Percentiles rank a stretch among this genome's conserved stretches.
phyloP scores from a whole-genome alignment of 306 rosid genomes.

The Fragaria vesca region DNA sequence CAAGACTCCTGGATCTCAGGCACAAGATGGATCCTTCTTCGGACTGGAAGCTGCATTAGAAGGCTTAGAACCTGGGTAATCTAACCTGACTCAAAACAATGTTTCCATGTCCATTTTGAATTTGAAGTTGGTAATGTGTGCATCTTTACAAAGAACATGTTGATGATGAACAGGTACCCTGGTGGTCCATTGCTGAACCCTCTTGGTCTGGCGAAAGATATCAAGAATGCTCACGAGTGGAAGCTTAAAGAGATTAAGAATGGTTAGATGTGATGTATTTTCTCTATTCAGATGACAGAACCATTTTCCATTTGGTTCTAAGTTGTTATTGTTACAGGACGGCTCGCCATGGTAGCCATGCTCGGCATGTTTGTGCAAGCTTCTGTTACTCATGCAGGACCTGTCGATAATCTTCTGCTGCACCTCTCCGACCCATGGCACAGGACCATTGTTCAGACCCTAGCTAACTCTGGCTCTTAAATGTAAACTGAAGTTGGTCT shows the following conservation, averaged over 20 bases:
- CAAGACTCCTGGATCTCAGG: conserved; percentile 88
- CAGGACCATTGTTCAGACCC: conserved; percentile 73
- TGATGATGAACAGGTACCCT: conserved; percentile 53
- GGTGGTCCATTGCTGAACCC: conserved; percentile 89
- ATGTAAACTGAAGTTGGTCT: not conserved
- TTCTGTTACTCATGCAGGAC: conserved; percentile 82
- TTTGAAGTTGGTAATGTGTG: not conserved
- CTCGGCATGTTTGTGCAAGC: conserved; percentile 91
- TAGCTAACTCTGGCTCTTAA: conserved; percentile 48
- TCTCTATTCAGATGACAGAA: not conserved
- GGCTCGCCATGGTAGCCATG: conserved; percentile 91
- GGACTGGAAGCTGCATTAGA: conserved; percentile 72
- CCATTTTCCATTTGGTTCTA: not conserved
- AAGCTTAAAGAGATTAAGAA: conserved; percentile 93
- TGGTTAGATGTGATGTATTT: conserved; percentile 38
- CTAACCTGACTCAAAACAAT: not conserved
- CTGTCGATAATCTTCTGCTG: conserved; percentile 85
- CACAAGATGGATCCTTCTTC: conserved; percentile 66
- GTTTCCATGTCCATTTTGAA: not conserved
- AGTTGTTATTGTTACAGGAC: conserved; percentile 40
- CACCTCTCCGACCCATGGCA: conserved; percentile 97
- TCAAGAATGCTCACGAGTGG: conserved; percentile 65
- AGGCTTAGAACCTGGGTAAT: conserved; percentile 95
- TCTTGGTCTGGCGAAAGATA: conserved; percentile 83
- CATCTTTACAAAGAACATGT: not conserved